Base-by-base conservation (phyloP, 148 eudicot genomes). In the Dysphania ambrosioides region DNA sequence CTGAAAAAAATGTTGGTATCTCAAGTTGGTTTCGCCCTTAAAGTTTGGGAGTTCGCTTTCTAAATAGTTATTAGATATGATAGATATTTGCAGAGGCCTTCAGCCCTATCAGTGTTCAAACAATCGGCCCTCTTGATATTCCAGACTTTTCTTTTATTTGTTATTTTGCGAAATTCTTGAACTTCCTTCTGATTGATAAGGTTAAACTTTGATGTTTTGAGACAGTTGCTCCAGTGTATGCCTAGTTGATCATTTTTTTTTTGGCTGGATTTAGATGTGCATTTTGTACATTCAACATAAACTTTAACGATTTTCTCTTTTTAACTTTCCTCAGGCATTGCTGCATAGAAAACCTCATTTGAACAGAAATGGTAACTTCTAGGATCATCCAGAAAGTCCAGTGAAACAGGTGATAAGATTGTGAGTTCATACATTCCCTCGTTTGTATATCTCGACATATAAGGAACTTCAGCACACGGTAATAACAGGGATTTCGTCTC, bases 271-370 rank as follows among this genome's bases (percentile, higher is more conserved):
- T 68, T 26, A n/a, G n/a, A n/a, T n/a, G n/a, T n/a, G n/a, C n/a
- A n/a, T n/a, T n/a, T n/a, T 78, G 32, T 38, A 73, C 36, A 60
- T 12, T 51, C 36, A 55, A 34, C 44, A 27, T 12, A 34, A 23
- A 49, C n/a, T 29, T 38, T 36, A 53, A 53, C 55, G 40, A 41
- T 68, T 41, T 59, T 31, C 9, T 41, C 24, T 10, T 72, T 24
- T 2, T 60, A 58, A 26, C 62, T 41, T 70, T 63, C 40, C 40
- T 61, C 90, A 91, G 97, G 97, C 53, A 84, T 89, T 72, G 87
- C 92, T 73, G 81, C 93, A 72, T 89, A 89, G 89, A 77, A 75
- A 79, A 79, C 68, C 40, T 74, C 80, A 67, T 70, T 71, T 53
- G 60, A 58, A 75, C 64, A 80, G 77, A 77, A 77, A 78, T 59